Base-by-base conservation (phyloP, 192 early-diverging fungal genomes). In the Rhizophlyctis rosea region DNA sequence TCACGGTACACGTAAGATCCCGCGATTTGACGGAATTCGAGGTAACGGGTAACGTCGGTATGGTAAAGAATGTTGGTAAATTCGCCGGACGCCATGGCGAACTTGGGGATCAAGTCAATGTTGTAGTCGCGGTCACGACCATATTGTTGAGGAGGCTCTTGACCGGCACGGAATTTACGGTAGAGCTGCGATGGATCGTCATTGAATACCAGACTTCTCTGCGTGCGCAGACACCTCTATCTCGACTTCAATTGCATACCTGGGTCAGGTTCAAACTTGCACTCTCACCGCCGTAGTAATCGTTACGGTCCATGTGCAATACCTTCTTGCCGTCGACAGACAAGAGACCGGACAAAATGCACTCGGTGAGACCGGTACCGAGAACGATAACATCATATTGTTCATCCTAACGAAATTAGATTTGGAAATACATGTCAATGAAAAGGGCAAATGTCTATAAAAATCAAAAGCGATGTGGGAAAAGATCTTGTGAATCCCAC, bases 21-120 rank as follows among this genome's bases (percentile, higher is more conserved):
- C 25, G 90, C 80, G 59, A 99, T 90, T 67, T 94, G 91, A 71
- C 91, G 92, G 82, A 99, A 98, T 75, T 95, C 95, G 31, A 98
- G 82, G 82, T 99, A 98, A 55, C 93, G 90, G 30, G 96, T 96
- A 24, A 99, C 96, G 65, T 98, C 92, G 36, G 95, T 98, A 79
- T 99, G 94, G 67, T 90, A 90, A 50, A 99, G 86, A 55, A 99
- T 94, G 68, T 89, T 90, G 64, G 98, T 90, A 66, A 99, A 91
- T 72, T 96, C 96, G 53, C 96, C 98, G 55, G 90, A 93, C 29
- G 92, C 94, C 96, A 99, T 98, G 79, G 96, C 91, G 77, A 99
- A 99, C 82, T 99, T 99, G 62, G 98, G 98, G 53, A 99, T 96
- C 71, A 98, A 77, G 76, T 99, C 98, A 54, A 99, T 86, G 78